These are phyloP conservation scores for Adansonia madagascariensis DNA, from an alignment of 441 rosid species.

Conservation along the genomic window DNA sequence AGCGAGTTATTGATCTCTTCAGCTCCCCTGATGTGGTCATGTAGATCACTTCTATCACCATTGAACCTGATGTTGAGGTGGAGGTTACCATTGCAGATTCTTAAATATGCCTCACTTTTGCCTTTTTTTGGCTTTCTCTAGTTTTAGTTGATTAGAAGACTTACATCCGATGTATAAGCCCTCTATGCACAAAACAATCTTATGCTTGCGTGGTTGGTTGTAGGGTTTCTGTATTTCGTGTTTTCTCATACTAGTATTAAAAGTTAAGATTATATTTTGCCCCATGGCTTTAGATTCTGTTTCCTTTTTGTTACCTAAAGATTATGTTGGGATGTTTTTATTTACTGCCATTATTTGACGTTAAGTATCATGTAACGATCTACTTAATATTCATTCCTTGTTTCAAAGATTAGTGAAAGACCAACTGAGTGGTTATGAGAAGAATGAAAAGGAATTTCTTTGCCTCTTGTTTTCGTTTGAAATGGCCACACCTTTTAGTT, in stretches of 20 bases:
- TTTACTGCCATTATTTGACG: too few species aligned
- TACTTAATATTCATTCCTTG: too few species aligned
- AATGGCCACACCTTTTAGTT: too few species aligned
- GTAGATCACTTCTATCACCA: slow-evolving; percentile 64
- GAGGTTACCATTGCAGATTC: slow-evolving; percentile 64
- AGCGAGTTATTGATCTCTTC: slow-evolving; percentile 61
- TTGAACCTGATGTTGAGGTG: slow-evolving; percentile 66
- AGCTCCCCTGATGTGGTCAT: slow-evolving; percentile 64
- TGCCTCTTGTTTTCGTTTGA: too few species aligned
- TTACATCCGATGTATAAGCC: not conserved
- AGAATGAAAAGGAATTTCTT: too few species aligned
- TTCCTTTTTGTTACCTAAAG: slow-evolving; percentile 10
- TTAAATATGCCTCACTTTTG: slow-evolving; percentile 27
- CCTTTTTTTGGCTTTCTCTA: slow-evolving; percentile 23
- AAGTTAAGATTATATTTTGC: slow-evolving; percentile 21
- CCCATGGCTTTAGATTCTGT: slow-evolving; percentile 30
- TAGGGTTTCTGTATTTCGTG: slow-evolving; percentile 25
- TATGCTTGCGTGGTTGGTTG: not conserved
- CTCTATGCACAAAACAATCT: slow-evolving; percentile 21
- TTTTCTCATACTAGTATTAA: slow-evolving; percentile 18
- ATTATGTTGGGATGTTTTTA: not conserved
- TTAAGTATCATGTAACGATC: too few species aligned
- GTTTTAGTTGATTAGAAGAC: slow-evolving; percentile 25
- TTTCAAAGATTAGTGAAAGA: too few species aligned
- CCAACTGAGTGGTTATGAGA: too few species aligned